phyloP scores from a whole-genome alignment of 1,284 basidiomycete species.

The Puccinia novopanici region DNA sequence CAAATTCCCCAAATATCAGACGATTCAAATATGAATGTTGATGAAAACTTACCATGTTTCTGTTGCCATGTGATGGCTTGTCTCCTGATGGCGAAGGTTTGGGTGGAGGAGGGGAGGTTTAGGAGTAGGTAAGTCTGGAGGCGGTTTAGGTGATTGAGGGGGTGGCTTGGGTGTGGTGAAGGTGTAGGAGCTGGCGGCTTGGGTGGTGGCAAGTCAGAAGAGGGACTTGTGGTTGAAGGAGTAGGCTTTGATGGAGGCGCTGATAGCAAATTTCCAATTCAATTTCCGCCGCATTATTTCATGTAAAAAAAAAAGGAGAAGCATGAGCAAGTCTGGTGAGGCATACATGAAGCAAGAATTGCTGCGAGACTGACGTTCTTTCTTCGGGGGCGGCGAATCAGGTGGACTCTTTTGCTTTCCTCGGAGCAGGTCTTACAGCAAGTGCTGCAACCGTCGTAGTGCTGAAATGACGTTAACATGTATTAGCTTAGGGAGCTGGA shows the following conservation, averaged over 20 bases:
- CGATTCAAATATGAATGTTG: no score
- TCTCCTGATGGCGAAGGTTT: background rate
- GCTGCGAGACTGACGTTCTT: no score
- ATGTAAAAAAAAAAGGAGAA: background rate
- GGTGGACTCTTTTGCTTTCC: background rate
- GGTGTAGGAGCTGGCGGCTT: background rate
- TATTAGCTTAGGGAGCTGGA: background rate
- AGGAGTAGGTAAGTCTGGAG: background rate
- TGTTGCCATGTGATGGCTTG: background rate
- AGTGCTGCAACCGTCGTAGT: background rate
- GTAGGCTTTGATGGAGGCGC: background rate
- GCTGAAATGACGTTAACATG: background rate
- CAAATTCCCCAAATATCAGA: no score
- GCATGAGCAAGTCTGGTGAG: no score
- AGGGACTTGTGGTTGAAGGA: slow-evolving; percentile 3
- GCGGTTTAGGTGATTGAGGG: slow-evolving; percentile 1
- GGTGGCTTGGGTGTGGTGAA: background rate
- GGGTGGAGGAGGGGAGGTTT: no score
- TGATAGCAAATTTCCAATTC: background rate
- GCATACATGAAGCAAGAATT: no score
- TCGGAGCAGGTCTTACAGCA: background rate
- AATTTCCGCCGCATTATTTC: no score
- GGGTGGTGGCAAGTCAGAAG: background rate
- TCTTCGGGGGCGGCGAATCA: background rate
- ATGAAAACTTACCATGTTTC: background rate